Evolutionary conservation across 768 basidiomycete genomes (phyloP).

Genomic region (Hemileccinum impolitum): DNA sequence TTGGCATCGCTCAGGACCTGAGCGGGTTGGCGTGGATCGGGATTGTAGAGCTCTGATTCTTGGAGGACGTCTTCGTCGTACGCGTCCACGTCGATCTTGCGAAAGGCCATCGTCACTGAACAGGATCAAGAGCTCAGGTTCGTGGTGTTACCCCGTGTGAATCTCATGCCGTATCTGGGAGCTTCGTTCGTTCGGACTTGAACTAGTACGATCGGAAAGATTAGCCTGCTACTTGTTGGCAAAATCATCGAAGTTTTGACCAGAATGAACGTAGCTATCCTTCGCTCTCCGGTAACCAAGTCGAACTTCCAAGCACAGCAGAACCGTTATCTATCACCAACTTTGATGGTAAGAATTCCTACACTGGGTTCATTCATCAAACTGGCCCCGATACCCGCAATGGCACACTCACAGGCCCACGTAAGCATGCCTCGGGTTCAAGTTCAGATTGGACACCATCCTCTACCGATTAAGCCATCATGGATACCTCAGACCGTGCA

Average conservation of each 20-base stretch:
- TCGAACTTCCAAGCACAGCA: too few relatives aligned
- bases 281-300: too few relatives aligned
- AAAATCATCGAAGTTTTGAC: too few relatives aligned
- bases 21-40: constrained; percentile 76
- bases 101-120: constrained; percentile 51
- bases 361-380: not conserved
- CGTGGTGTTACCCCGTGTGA: too few relatives aligned
- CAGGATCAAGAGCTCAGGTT: too few relatives aligned
- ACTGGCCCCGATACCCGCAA: not conserved
- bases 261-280: too few relatives aligned
- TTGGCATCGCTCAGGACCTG: constrained; percentile 76
- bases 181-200: too few relatives aligned
- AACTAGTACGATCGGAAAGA: too few relatives aligned
- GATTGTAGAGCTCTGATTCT: constrained; percentile 82
- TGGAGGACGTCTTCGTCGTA: constrained; percentile 90
- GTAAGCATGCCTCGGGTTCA: not conserved
- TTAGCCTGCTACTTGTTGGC: too few relatives aligned
- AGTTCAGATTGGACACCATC: not conserved
- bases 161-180: too few relatives aligned
- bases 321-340: too few relatives aligned
- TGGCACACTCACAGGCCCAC: not conserved
- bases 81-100: constrained; percentile 92
- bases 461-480: not conserved
- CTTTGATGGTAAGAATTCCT: too few relatives aligned
- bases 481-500: not conserved